Conservation (phyloP, 345 rosid genomes). For the Mallotus nudiflorus region DNA sequence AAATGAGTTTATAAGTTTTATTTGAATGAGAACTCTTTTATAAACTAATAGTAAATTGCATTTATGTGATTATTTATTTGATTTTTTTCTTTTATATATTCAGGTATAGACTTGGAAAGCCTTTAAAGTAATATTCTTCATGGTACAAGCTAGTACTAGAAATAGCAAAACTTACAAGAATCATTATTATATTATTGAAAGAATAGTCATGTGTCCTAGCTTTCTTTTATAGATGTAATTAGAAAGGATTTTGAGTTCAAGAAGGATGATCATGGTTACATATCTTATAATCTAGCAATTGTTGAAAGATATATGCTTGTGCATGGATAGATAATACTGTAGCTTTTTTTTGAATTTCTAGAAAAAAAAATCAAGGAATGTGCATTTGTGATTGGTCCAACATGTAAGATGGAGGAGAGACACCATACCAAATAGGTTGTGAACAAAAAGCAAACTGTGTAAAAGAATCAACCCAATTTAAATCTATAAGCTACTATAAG, state of each 20-base stretch:
- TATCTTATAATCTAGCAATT: constrained; percentile 58
- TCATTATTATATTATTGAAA: constrained; percentile 58
- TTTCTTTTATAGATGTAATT: constrained; percentile 60
- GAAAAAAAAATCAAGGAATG: constrained; percentile 45
- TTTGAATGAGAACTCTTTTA: neutral
- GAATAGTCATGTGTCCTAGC: constrained; percentile 53
- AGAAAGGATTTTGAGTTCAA: constrained; percentile 50
- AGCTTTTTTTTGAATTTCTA: constrained; percentile 65
- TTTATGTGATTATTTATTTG: neutral
- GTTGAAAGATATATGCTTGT: constrained; percentile 75
- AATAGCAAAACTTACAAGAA: constrained; percentile 64
- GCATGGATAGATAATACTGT: constrained; percentile 77
- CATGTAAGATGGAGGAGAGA: constrained; percentile 64
- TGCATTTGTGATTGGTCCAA: constrained; percentile 58
- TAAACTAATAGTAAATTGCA: neutral
- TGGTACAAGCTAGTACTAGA: constrained; percentile 71
- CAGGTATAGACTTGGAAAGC: constrained; percentile 92
- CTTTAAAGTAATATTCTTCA: constrained; percentile 73
- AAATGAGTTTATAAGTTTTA: neutral
- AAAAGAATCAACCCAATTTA: constrained; percentile 43
- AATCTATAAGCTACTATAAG: constrained; percentile 61
- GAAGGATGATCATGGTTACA: constrained; percentile 47
- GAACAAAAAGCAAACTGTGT: constrained; percentile 55
- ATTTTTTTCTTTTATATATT: constrained; percentile 5
- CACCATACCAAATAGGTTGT: constrained; percentile 81